phyloP scores from a whole-genome alignment of 176 grass and related monocot species.

The Metroxylon sagu region DNA sequence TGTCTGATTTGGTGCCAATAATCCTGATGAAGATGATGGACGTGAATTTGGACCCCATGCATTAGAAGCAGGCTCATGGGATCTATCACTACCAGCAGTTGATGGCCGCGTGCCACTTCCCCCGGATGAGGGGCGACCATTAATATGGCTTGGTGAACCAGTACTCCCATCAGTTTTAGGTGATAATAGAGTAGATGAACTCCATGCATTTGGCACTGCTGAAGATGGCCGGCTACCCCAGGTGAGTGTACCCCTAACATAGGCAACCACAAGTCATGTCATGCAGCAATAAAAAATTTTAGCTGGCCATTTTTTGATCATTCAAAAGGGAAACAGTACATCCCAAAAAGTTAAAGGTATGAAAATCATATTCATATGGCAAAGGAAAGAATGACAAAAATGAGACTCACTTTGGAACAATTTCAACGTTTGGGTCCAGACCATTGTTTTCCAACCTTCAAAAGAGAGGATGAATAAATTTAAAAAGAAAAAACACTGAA shows the following conservation, averaged over 20 bases:
- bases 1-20: conserved; percentile 49
- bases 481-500: conserved; percentile 4
- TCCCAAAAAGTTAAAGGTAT: too few species aligned
- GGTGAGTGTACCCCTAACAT: conserved; percentile 76
- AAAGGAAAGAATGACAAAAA: conserved; percentile 12
- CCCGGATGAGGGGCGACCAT: conserved; percentile 55
- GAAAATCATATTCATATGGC: background rate
- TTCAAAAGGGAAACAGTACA: too few species aligned
- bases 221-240: conserved; percentile 74
- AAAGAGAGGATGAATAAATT: conserved; percentile 28
- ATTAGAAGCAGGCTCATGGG: conserved; percentile 42
- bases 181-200: conserved; percentile 62
- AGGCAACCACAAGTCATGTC: background rate
- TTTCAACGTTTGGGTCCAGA: conserved; percentile 85
- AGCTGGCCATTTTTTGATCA: too few species aligned
- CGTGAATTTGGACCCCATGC: conserved; percentile 82
- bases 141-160: conserved; percentile 49
- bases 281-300: too few species aligned
- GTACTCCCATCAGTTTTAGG: conserved; percentile 59
- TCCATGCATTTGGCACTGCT: conserved; percentile 72
- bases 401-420: conserved; percentile 88
- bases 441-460: conserved; percentile 99
- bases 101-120: conserved; percentile 83
- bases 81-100: conserved; percentile 82
- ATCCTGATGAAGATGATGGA: conserved; percentile 74